Evolutionary conservation across 345 rosid genomes (phyloP).

Genomic region (Theobroma cacao): DNA sequence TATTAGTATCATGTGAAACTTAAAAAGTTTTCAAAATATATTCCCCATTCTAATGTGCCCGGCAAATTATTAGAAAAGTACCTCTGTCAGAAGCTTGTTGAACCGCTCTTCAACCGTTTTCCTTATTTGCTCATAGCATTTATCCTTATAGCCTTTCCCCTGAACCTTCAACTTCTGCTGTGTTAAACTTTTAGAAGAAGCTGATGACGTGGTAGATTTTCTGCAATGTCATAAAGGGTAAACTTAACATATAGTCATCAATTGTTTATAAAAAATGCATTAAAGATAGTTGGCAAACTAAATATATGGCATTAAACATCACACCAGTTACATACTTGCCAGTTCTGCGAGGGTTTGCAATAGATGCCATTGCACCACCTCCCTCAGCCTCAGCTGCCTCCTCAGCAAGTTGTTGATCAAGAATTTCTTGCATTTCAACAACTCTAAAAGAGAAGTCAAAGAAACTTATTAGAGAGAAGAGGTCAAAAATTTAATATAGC

Average conservation of each 20-base stretch:
- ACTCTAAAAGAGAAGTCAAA: slow-evolving; percentile 49
- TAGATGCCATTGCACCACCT: slow-evolving; percentile 82
- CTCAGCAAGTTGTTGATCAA: slow-evolving; percentile 95
- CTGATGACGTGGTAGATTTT: slow-evolving; percentile 51
- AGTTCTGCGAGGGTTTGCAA: slow-evolving; percentile 89
- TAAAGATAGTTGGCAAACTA: background rate
- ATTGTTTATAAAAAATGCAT: background rate
- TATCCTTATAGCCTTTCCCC: slow-evolving; percentile 95
- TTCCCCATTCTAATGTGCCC: background rate
- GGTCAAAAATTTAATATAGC: background rate
- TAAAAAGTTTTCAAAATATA: slow-evolving; percentile 17
- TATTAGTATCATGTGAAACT: slow-evolving; percentile 23
- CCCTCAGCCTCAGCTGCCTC: slow-evolving; percentile 99
- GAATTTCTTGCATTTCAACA: slow-evolving; percentile 99
- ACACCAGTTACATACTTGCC: slow-evolving; percentile 58
- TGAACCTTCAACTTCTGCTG: slow-evolving; percentile 80
- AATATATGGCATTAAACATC: slow-evolving; percentile 6
- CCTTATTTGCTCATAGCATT: slow-evolving; percentile 90
- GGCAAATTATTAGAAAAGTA: slow-evolving; percentile 15
- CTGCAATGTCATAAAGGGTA: slow-evolving; percentile 31
- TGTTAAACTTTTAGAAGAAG: slow-evolving; percentile 57
- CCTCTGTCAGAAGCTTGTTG: slow-evolving; percentile 78
- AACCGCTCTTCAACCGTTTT: slow-evolving; percentile 89
- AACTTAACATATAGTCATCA: background rate
- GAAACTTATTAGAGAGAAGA: slow-evolving; percentile 7